A percentile compares a stretch with the other conserved stretches of the same genome.
phyloP scores from a whole-genome alignment of 371 early-diverging fungal genomes.

The Smittium mucronatum region DNA sequence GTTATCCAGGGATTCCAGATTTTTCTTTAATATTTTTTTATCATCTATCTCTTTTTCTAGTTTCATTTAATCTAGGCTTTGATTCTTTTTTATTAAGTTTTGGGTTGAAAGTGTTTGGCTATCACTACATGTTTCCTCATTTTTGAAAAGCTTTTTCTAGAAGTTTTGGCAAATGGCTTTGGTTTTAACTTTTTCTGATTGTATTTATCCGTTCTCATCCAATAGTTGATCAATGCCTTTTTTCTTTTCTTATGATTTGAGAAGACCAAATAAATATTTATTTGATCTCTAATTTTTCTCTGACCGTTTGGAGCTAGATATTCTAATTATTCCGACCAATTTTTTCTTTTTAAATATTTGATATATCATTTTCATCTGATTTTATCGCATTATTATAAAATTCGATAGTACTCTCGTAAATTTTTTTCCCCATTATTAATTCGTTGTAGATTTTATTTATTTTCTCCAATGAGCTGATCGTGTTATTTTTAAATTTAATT shows the following conservation, averaged over 20 bases:
- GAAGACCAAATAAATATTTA: neutral
- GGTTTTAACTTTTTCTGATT: neutral
- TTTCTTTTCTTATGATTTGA: neutral
- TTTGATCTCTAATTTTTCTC: neutral
- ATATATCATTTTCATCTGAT: neutral
- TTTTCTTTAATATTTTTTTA: neutral
- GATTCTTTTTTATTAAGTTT: neutral
- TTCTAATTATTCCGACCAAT: neutral
- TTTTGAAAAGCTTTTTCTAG: neutral
- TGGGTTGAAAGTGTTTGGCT: neutral
- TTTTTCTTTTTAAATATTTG: neutral
- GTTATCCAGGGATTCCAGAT: neutral
- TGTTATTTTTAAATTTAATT: neutral
- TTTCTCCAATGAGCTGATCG: neutral
- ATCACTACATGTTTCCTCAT: neutral
- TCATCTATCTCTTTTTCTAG: neutral
- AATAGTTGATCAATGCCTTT: neutral
- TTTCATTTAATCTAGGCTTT: neutral
- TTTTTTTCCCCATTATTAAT: neutral
- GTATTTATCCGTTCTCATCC: neutral
- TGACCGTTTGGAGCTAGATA: neutral
- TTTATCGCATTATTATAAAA: no score
- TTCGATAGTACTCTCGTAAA: no score
- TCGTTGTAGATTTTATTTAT: neutral
- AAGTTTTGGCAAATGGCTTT: neutral